Conservation (phyloP, 805 yeast genomes). For the Metschnikowia continentalis region DNA sequence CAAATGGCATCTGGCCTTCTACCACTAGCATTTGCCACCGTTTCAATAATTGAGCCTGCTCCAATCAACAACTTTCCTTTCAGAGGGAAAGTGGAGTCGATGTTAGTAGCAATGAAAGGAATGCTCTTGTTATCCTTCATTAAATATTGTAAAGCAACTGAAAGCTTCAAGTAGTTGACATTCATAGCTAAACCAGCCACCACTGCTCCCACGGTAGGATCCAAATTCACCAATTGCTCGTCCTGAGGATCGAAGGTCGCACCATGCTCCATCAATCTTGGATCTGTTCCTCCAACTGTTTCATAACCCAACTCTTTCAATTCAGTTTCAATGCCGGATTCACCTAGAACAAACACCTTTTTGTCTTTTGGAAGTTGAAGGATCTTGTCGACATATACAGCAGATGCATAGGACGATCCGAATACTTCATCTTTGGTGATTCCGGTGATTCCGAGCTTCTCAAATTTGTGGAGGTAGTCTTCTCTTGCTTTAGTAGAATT, state of each 20-base stretch:
- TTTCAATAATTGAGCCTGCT: constrained; percentile 86
- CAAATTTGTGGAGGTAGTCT: constrained; percentile 73
- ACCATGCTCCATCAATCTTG: constrained; percentile 42
- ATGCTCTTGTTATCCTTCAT: constrained; percentile 51
- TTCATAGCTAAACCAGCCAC: constrained; percentile 80
- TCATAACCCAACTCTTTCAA: constrained; percentile 67
- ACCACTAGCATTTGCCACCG: constrained; percentile 71
- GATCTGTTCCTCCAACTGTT: constrained; percentile 82
- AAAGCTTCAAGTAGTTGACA: constrained; percentile 76
- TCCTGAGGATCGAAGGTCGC: constrained; percentile 54
- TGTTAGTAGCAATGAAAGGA: constrained; percentile 86
- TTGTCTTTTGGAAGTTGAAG: constrained; percentile 66
- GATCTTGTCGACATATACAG: constrained; percentile 77
- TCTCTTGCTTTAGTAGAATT: constrained; percentile 88
- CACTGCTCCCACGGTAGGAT: constrained; percentile 78
- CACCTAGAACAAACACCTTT: constrained; percentile 90
- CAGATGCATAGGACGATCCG: constrained; percentile 89
- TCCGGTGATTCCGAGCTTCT: constrained; percentile 48
- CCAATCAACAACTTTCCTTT: constrained; percentile 87
- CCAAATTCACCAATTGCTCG: constrained; percentile 53
- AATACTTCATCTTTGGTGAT: constrained; percentile 66
- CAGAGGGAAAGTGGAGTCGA: constrained; percentile 91
- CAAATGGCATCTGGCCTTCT: constrained; percentile 77
- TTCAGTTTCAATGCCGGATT: constrained; percentile 79
- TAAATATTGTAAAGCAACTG: constrained; percentile 78